Conservation (phyloP, 306 rosid genomes). For the Lathyrus sativus region DNA sequence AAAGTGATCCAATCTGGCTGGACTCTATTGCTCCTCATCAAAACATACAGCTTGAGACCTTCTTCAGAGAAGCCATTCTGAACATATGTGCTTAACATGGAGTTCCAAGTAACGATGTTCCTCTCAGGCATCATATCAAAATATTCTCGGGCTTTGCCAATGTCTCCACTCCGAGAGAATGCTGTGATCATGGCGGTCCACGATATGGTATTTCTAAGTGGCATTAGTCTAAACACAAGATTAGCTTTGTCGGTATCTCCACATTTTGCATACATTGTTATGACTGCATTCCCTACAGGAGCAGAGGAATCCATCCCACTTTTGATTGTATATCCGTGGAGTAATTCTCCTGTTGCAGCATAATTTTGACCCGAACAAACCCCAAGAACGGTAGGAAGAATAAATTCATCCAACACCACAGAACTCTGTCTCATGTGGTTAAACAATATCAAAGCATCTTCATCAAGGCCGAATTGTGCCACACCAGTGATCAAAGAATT, state of each 20-base stretch:
- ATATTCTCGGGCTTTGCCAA: conserved; percentile 52
- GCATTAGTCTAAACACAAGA: conserved; percentile 52
- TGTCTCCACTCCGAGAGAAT: conserved; percentile 56
- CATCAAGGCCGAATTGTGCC: conserved; percentile 55
- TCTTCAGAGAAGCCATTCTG: conserved; percentile 67
- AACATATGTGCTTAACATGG: conserved; percentile 60
- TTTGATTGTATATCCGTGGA: conserved; percentile 65
- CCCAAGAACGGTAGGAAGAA: conserved; percentile 66
- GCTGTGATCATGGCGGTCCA: conserved; percentile 71
- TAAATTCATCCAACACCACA: conserved; percentile 58
- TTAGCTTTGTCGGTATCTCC: conserved; percentile 53
- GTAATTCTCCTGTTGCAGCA: conserved; percentile 53
- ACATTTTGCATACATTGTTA: conserved; percentile 70
- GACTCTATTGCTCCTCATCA: conserved; percentile 54
- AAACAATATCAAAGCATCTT: conserved; percentile 58
- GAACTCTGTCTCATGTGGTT: conserved; percentile 59
- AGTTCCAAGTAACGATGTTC: conserved; percentile 68
- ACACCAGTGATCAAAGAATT: conserved; percentile 65
- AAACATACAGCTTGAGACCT: conserved; percentile 56
- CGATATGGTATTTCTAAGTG: conserved; percentile 61
- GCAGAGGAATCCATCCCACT: conserved; percentile 63
- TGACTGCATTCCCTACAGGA: conserved; percentile 66
- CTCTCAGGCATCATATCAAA: conserved; percentile 65
- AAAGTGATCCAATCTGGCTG: conserved; percentile 61
- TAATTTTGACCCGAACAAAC: conserved; percentile 51